A percentile compares a stretch with the other conserved stretches of the same genome.
Evolutionary conservation across 495 filamentous ascomycete species (phyloP).

Genomic region (Aspergillus mulundensis): DNA sequence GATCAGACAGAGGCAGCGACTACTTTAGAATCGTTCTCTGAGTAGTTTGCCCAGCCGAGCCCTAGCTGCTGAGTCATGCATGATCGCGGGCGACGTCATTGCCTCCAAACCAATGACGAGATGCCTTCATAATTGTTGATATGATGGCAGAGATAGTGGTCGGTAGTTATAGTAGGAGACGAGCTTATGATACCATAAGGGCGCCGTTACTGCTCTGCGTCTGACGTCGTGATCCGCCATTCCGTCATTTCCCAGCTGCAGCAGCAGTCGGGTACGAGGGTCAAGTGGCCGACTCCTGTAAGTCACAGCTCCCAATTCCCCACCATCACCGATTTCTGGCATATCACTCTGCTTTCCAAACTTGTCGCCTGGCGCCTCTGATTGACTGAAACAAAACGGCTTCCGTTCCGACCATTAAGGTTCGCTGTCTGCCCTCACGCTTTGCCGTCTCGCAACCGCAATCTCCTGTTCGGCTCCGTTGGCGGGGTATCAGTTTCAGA

Average conservation of each 20-base stretch:
- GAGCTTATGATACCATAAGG: constrained; percentile 1
- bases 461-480: constrained; percentile 3
- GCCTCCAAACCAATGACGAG: constrained; percentile 3
- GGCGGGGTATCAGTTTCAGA: constrained; percentile 7
- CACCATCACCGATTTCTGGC: constrained; percentile 1
- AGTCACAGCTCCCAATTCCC: constrained; percentile 6
- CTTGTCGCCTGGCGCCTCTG: not conserved
- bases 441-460: not conserved
- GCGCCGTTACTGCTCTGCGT: not conserved
- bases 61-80: constrained; percentile 13
- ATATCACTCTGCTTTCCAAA: constrained; percentile 1
- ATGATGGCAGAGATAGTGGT: not conserved
- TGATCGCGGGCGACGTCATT: constrained; percentile 20
- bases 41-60: not conserved
- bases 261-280: not conserved
- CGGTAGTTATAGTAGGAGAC: not conserved
- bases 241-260: not conserved
- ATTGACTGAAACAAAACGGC: not conserved
- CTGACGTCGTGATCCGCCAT: constrained; percentile 7
- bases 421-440: not conserved
- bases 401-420: constrained; percentile 3
- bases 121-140: constrained; percentile 1
- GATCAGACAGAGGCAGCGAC: constrained; percentile 3
- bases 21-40: not conserved
- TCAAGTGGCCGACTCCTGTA: not conserved